A percentile compares a stretch with the other conserved stretches of the same genome.
Conservation (phyloP, 148 eudicot genomes). For the Silene uniflora region DNA sequence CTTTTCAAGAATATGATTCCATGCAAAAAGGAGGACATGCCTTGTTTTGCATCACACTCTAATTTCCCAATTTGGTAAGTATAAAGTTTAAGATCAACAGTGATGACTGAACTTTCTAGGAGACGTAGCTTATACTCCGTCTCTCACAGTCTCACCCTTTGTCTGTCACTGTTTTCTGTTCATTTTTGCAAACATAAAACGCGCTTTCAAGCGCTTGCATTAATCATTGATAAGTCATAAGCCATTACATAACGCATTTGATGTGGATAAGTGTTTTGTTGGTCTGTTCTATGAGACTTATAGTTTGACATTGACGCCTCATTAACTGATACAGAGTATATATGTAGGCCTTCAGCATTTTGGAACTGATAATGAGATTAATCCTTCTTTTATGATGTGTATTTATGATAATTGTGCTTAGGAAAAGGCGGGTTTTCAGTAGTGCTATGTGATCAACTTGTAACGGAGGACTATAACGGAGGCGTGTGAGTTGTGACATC, state of each 20-base stretch:
- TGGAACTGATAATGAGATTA: not conserved
- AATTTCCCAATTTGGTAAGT: constrained; percentile 14
- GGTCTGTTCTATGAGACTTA: not conserved
- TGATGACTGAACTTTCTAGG: not conserved
- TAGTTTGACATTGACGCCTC: not conserved
- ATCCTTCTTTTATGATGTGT: not conserved
- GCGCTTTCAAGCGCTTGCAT: too few species aligned
- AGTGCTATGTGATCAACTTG: not conserved
- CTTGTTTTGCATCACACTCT: constrained; percentile 23
- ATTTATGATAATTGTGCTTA: not conserved
- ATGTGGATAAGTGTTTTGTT: too few species aligned
- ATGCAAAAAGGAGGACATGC: constrained; percentile 18
- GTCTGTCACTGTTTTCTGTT: not conserved
- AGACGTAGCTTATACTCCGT: not conserved
- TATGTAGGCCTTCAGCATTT: constrained; percentile 5
- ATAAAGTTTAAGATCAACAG: constrained; percentile 13
- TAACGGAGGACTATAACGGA: not conserved
- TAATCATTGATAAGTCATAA: too few species aligned
- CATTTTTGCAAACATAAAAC: not conserved
- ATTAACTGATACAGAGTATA: not conserved
- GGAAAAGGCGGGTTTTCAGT: not conserved
- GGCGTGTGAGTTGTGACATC: not conserved
- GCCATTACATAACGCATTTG: too few species aligned
- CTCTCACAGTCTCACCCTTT: constrained; percentile 3
- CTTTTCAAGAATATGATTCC: constrained; percentile 31